Percentiles rank a stretch among this genome's conserved stretches.
Evolutionary conservation across 805 yeast species (phyloP).

Genomic region (Wickerhamiella lipophila): DNA sequence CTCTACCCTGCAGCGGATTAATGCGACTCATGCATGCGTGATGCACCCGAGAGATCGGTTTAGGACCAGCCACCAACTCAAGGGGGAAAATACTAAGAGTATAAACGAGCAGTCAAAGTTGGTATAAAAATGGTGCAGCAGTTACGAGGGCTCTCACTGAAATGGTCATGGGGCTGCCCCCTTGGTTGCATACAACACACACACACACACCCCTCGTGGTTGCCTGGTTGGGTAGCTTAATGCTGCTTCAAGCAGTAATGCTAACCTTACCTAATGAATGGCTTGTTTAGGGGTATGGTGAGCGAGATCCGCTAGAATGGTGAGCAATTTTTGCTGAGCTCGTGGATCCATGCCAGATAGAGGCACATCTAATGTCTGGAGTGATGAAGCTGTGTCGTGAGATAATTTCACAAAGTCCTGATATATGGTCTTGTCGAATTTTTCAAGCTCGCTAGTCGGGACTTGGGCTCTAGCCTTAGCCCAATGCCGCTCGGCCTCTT

Average conservation of each 20-base stretch:
- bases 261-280: background rate
- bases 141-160: too few relatives aligned
- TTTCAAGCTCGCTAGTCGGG: background rate
- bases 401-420: background rate
- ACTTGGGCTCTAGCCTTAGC: slow-evolving; percentile 1
- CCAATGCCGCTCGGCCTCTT: slow-evolving; percentile 4
- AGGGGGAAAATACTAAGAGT: too few relatives aligned
- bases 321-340: slow-evolving; percentile 4
- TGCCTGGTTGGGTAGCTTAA: background rate
- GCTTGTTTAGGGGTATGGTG: background rate
- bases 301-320: slow-evolving; percentile 3
- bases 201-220: background rate
- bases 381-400: background rate
- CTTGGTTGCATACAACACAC: too few relatives aligned
- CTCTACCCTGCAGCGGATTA: background rate
- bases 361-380: background rate
- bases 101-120: too few relatives aligned
- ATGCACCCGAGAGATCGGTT: background rate
- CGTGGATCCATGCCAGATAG: slow-evolving; percentile 2
- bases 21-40: slow-evolving; percentile 2
- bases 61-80: background rate
- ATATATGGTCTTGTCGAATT: slow-evolving; percentile 1
- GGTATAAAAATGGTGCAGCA: too few relatives aligned
- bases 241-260: background rate
- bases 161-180: too few relatives aligned